These are phyloP conservation scores for Diddensiella santjacobensis DNA, from an alignment of 805 yeast genomes.

Conservation along the genomic window DNA sequence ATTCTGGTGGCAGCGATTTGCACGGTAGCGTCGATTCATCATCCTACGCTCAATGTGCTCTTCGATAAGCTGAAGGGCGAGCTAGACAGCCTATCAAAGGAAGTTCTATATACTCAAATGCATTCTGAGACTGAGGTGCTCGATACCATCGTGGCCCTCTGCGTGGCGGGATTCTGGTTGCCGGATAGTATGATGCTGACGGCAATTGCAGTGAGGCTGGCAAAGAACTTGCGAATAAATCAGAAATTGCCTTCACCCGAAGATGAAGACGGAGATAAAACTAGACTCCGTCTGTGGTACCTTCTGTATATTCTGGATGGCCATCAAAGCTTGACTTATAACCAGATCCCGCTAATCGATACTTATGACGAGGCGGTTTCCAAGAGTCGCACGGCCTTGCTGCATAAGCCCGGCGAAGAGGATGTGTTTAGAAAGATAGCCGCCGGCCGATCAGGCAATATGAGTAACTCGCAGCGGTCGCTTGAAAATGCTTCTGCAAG, in stretches of 20 bases:
- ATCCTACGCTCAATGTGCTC: slow-evolving; percentile 37
- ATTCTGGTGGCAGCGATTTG: slow-evolving; percentile 56
- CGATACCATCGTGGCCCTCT: slow-evolving; percentile 60
- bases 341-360: slow-evolving; percentile 54
- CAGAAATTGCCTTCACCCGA: slow-evolving; percentile 11
- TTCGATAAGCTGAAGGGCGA: slow-evolving; percentile 30
- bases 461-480: not conserved
- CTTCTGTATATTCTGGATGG: slow-evolving; percentile 63
- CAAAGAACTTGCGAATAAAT: slow-evolving; percentile 50
- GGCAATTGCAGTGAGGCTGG: slow-evolving; percentile 63
- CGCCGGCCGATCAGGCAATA: not conserved
- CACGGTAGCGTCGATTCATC: slow-evolving; percentile 60
- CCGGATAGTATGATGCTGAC: slow-evolving; percentile 62
- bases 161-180: slow-evolving; percentile 67
- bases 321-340: slow-evolving; percentile 59
- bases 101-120: slow-evolving; percentile 30
- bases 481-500: not conserved
- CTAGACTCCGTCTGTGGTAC: slow-evolving; percentile 61
- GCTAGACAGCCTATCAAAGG: slow-evolving; percentile 32
- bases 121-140: slow-evolving; percentile 45
- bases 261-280: slow-evolving; percentile 32
- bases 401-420: slow-evolving; percentile 11
- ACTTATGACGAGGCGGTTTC: slow-evolving; percentile 42
- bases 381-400: slow-evolving; percentile 41
- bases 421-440: not conserved